A percentile compares a stretch with the other conserved stretches of the same genome.
Conservation (phyloP, 2,329 filamentous ascomycete species). For the Aspergillus sp. region DNA sequence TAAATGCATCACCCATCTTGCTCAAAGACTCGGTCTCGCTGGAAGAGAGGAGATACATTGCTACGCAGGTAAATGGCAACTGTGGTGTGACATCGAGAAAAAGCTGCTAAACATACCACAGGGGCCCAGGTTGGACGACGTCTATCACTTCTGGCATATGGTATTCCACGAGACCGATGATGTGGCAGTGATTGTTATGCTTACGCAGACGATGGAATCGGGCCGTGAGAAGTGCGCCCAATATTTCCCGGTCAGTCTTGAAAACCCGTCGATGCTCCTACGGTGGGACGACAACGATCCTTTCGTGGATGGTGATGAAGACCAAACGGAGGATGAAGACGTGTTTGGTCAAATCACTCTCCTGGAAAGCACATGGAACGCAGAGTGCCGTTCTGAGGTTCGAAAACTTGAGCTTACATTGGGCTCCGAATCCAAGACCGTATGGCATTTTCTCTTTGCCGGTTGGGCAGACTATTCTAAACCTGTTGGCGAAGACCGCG, state of each 20-base stretch:
- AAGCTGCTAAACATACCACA: constrained; percentile 26
- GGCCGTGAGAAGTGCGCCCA: constrained; percentile 80
- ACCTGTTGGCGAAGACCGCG: constrained; percentile 58
- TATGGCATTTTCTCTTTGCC: constrained; percentile 84
- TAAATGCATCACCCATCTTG: constrained; percentile 74
- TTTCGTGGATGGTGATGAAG: constrained; percentile 56
- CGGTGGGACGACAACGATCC: constrained; percentile 36
- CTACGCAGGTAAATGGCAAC: constrained; percentile 33
- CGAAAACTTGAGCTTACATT: constrained; percentile 64
- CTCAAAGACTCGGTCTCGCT: constrained; percentile 53
- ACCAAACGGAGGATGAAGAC: constrained; percentile 62
- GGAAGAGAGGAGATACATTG: constrained; percentile 68
- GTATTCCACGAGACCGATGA: constrained; percentile 75
- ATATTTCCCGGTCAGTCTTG: constrained; percentile 71
- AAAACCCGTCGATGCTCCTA: constrained; percentile 51
- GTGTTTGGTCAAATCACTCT: constrained; percentile 70
- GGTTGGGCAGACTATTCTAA: constrained; percentile 91
- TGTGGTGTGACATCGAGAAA: neutral
- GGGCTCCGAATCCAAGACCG: constrained; percentile 57
- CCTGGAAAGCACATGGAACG: constrained; percentile 54
- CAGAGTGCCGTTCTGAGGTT: constrained; percentile 63
- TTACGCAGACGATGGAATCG: constrained; percentile 83
- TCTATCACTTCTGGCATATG: constrained; percentile 94
- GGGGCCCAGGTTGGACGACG: constrained; percentile 75
- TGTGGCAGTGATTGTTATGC: constrained; percentile 85